Evolutionary conservation across 805 yeast species (phyloP).

Genomic region (Saccharomycopsis sp.): DNA sequence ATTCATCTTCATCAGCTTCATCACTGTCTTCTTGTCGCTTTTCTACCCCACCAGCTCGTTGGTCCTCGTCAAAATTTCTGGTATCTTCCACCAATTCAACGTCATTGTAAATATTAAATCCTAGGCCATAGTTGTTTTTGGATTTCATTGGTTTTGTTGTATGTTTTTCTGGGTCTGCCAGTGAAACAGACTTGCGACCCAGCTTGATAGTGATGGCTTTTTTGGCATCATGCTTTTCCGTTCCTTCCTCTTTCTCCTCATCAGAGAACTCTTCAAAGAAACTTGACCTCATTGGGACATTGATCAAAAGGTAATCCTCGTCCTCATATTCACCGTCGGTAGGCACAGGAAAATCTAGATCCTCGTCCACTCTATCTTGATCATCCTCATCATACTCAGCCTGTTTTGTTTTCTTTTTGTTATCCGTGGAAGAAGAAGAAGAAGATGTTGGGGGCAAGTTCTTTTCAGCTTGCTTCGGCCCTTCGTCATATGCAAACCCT

Average conservation of each 20-base stretch:
- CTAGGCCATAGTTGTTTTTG: slow-evolving; percentile 18
- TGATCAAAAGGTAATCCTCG: slow-evolving; percentile 17
- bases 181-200: too few relatives aligned
- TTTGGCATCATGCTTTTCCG: not conserved
- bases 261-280: slow-evolving; percentile 1
- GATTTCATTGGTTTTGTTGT: slow-evolving; percentile 2
- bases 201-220: slow-evolving; percentile 21
- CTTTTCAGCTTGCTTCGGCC: too few relatives aligned
- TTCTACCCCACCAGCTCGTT: too few relatives aligned
- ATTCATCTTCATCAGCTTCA: slow-evolving; percentile 21
- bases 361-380: not conserved
- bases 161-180: too few relatives aligned
- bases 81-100: not conserved
- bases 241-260: slow-evolving; percentile 10
- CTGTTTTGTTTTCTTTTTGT: too few relatives aligned
- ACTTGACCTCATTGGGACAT: slow-evolving; percentile 11
- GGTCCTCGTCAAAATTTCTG: not conserved
- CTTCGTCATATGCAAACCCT: slow-evolving; percentile 16
- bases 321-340: slow-evolving; percentile 14
- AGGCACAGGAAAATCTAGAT: slow-evolving; percentile 14
- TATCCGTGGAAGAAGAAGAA: too few relatives aligned
- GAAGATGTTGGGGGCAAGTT: too few relatives aligned
- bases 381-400: too few relatives aligned
- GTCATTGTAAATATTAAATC: slow-evolving; percentile 23
- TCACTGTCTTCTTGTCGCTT: slow-evolving; percentile 23